Evolutionary conservation across 306 rosid species (phyloP).

Genomic region (Morella rubra): DNA sequence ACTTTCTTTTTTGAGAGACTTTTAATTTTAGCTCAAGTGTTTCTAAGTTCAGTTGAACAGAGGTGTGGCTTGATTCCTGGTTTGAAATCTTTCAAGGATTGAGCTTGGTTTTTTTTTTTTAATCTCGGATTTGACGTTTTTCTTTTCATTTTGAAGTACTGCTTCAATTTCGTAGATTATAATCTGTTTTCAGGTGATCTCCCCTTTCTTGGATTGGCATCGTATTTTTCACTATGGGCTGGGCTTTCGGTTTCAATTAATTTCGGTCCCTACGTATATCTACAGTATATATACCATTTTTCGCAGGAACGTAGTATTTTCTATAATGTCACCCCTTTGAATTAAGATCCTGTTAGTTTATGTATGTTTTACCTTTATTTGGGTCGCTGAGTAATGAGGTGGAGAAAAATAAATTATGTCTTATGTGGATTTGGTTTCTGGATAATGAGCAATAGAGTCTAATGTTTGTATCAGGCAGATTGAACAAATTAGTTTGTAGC

Average conservation of each 20-base stretch:
- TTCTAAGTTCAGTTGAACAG: background rate
- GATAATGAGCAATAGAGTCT: background rate
- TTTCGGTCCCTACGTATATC: too few species aligned
- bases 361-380: background rate
- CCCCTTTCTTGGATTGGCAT: background rate
- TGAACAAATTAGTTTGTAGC: background rate
- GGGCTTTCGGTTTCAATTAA: background rate
- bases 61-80: slow-evolving; percentile 6
- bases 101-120: background rate
- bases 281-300: too few species aligned
- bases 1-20: background rate
- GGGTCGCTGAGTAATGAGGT: background rate
- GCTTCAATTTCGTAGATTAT: background rate
- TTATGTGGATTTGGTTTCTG: background rate
- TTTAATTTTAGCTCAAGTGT: background rate
- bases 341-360: background rate
- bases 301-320: background rate
- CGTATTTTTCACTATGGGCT: background rate
- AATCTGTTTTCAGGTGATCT: background rate
- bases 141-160: background rate
- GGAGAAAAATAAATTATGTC: background rate
- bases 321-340: background rate
- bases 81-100: background rate
- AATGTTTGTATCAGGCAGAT: background rate
- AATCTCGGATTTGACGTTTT: background rate